Conservation (phyloP, 2,329 filamentous ascomycete species). For the Aschersonia sp. region DNA sequence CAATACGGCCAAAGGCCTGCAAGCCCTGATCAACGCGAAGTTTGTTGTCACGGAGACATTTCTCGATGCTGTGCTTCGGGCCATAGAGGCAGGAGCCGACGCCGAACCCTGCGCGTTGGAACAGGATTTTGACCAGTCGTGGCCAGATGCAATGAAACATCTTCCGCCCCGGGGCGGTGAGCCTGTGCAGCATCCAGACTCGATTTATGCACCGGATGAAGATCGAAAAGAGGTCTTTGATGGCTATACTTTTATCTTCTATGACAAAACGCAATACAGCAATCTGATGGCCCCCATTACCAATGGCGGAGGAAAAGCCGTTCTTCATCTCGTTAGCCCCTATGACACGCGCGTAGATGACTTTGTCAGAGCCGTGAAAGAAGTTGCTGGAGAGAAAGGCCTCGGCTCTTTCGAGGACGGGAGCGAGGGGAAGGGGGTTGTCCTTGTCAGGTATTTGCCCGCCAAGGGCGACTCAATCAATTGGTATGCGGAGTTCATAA, state of each 20-base stretch:
- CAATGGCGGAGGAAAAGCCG: constrained; percentile 68
- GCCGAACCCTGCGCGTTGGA: constrained; percentile 48
- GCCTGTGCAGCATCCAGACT: constrained; percentile 49
- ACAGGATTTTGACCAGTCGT: constrained; percentile 60
- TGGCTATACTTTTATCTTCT: constrained; percentile 80
- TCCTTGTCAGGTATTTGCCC: constrained; percentile 60
- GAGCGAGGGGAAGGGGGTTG: constrained; percentile 54
- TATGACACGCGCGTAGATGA: constrained; percentile 57
- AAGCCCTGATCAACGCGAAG: constrained; percentile 70
- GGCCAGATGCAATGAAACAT: constrained; percentile 61
- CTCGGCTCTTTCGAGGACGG: constrained; percentile 48
- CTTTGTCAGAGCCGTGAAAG: constrained; percentile 63
- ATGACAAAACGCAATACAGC: constrained; percentile 60
- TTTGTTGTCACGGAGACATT: constrained; percentile 64
- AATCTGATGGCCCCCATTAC: constrained; percentile 62
- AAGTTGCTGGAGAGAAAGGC: constrained; percentile 59
- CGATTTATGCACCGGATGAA: constrained; percentile 58
- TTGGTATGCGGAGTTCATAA: constrained; percentile 60
- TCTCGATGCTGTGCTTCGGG: constrained; percentile 55
- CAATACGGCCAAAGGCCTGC: constrained; percentile 76
- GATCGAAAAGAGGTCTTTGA: constrained; percentile 60
- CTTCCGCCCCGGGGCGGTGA: constrained; percentile 66
- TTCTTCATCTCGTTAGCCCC: constrained; percentile 47
- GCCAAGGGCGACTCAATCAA: constrained; percentile 36
- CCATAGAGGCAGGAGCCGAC: constrained; percentile 34